Conservation (phyloP, 192 early-diverging fungal genomes). For the Dispira parvispora region DNA sequence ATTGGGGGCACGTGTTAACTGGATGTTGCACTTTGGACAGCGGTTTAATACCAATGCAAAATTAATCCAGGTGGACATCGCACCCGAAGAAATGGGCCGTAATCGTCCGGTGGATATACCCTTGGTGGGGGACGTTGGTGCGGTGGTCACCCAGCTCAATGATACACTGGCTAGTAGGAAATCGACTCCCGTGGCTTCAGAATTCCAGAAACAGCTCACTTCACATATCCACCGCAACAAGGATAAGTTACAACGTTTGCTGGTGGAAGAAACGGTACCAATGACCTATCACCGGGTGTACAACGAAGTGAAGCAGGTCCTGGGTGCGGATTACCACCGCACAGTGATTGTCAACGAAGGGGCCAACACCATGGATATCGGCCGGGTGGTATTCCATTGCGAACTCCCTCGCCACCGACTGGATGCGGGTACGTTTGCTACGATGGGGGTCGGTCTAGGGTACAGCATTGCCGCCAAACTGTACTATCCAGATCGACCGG, state of each 20-base stretch:
- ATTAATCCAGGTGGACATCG: constrained; percentile 55
- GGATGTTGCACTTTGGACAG: constrained; percentile 57
- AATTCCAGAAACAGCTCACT: constrained; percentile 10
- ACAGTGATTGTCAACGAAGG: constrained; percentile 54
- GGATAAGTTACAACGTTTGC: constrained; percentile 22
- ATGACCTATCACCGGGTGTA: constrained; percentile 56
- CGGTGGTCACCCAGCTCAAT: constrained; percentile 34
- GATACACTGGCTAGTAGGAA: constrained; percentile 7
- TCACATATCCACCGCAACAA: constrained; percentile 28
- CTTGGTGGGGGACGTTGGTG: constrained; percentile 40
- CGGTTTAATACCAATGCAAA: constrained; percentile 33
- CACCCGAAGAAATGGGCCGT: constrained; percentile 43
- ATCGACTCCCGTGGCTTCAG: not conserved
- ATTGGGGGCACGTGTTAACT: constrained; percentile 51
- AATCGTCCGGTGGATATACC: constrained; percentile 29
- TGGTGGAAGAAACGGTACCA: constrained; percentile 23
- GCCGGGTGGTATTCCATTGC: constrained; percentile 47
- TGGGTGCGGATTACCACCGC: constrained; percentile 24
- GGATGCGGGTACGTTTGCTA: constrained; percentile 57
- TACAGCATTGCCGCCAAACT: constrained; percentile 50
- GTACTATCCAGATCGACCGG: constrained; percentile 22
- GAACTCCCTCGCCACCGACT: constrained; percentile 39
- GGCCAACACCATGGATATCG: constrained; percentile 70
- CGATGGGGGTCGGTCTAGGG: constrained; percentile 70
- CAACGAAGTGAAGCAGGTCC: constrained; percentile 37